Percentiles rank a stretch among this genome's conserved stretches.
These are phyloP conservation scores for Penicillium glabrum DNA, from an alignment of 2,329 filamentous ascomycete species.

Conservation along the genomic window DNA sequence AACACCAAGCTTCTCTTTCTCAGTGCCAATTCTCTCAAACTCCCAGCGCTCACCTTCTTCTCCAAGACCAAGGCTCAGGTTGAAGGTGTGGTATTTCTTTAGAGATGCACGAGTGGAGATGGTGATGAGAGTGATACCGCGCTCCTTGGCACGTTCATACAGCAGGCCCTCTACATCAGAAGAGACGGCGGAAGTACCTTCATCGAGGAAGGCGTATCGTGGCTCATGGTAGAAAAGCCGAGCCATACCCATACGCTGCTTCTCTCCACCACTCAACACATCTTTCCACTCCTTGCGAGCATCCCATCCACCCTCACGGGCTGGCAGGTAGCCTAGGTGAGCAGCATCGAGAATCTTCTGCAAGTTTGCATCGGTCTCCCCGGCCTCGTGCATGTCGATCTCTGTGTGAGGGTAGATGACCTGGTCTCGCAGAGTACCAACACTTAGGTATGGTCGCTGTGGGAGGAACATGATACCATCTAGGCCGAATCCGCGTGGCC, in stretches of 20 bases:
- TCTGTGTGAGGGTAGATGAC: constrained; percentile 97
- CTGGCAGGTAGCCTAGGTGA: constrained; percentile 81
- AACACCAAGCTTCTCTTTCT: constrained; percentile 87
- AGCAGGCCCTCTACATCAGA: constrained; percentile 91
- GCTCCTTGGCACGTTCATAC: constrained; percentile 90
- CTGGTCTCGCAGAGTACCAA: constrained; percentile 91
- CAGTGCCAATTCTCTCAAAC: constrained; percentile 89
- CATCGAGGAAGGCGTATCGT: constrained; percentile 89
- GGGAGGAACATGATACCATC: constrained; percentile 99
- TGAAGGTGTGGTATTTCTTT: constrained; percentile 94
- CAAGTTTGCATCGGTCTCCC: constrained; percentile 75
- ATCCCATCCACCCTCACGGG: constrained; percentile 94
- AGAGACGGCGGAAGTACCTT: constrained; percentile 91
- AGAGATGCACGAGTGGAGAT: constrained; percentile 92
- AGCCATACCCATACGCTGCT: constrained; percentile 91
- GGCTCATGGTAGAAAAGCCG: constrained; percentile 92
- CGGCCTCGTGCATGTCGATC: constrained; percentile 83
- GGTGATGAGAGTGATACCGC: constrained; percentile 92
- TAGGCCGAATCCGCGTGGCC: constrained; percentile 70
- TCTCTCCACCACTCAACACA: constrained; percentile 94
- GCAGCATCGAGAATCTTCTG: constrained; percentile 78
- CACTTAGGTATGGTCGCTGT: constrained; percentile 86
- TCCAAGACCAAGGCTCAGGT: constrained; percentile 79
- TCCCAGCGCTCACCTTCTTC: constrained; percentile 84
- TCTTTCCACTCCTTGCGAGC: constrained; percentile 98